Percentiles rank a stretch among this genome's conserved stretches.
phyloP scores from a whole-genome alignment of 768 basidiomycete species.

The Tremella mesenterica region DNA sequence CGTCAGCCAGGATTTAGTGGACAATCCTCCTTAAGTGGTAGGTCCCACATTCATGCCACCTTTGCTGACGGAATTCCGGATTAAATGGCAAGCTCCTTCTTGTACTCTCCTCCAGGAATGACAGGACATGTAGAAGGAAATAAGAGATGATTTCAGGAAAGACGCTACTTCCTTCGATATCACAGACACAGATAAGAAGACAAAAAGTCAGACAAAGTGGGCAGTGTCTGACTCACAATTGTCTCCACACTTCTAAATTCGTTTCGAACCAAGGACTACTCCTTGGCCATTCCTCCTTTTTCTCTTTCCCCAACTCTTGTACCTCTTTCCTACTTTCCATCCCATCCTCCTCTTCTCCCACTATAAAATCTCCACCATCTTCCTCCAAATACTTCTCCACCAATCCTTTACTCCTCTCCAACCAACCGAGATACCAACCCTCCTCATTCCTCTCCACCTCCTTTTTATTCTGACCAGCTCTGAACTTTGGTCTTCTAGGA shows the following conservation, averaged over 20 bases:
- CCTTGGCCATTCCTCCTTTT: constrained; percentile 12
- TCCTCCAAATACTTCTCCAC: constrained; percentile 50
- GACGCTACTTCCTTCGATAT: too few species aligned
- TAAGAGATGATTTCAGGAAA: too few species aligned
- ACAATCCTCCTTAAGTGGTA: too few species aligned
- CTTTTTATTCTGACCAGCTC: constrained; percentile 72
- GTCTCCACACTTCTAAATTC: constrained; percentile 96
- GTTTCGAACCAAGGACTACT: constrained; percentile 95
- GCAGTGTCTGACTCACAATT: constrained; percentile 49
- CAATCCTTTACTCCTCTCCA: constrained; percentile 55
- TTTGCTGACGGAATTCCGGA: too few species aligned
- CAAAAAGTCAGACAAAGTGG: too few species aligned
- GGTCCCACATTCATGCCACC: too few species aligned
- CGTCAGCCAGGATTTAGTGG: too few species aligned
- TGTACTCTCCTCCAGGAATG: too few species aligned
- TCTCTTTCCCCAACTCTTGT: constrained; percentile 1
- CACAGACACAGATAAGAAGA: too few species aligned
- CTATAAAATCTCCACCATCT: too few species aligned
- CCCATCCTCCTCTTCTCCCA: constrained; percentile 49
- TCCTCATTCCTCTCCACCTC: constrained; percentile 88
- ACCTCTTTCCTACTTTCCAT: constrained; percentile 59
- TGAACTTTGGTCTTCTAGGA: constrained; percentile 77
- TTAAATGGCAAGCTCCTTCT: neutral
- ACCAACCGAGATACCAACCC: constrained; percentile 71
- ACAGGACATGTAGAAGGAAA: too few species aligned